phyloP scores from a whole-genome alignment of 345 rosid species.

The Syzygium oleosum region DNA sequence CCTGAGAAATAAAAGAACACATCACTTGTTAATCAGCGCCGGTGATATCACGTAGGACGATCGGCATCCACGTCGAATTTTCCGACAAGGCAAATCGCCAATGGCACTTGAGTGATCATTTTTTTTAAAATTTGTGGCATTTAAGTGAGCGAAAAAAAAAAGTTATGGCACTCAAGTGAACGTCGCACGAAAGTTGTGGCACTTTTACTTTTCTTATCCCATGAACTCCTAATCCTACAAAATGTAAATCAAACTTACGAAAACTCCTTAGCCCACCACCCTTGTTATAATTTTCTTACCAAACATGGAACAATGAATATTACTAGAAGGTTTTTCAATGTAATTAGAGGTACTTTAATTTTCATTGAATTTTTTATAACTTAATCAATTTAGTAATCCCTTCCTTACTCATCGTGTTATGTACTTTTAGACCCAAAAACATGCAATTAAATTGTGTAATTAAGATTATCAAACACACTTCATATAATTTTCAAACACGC shows the following conservation, averaged over 20 bases:
- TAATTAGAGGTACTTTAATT: background rate
- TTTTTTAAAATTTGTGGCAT: too few relatives aligned
- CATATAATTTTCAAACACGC: background rate
- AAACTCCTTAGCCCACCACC: background rate
- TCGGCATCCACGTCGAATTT: too few relatives aligned
- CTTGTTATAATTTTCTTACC: background rate
- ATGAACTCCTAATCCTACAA: too few relatives aligned
- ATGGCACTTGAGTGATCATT: too few relatives aligned
- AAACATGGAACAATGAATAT: background rate
- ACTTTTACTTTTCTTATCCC: too few relatives aligned
- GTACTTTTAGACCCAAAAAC: background rate
- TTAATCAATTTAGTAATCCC: background rate
- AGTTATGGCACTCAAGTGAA: too few relatives aligned
- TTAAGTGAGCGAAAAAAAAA: too few relatives aligned
- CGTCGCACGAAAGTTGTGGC: too few relatives aligned
- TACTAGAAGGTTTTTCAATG: background rate
- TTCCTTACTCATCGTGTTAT: background rate
- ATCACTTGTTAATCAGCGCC: too few relatives aligned
- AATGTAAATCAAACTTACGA: too few relatives aligned
- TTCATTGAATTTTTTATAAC: background rate
- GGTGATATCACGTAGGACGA: rapidly evolving
- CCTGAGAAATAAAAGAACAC: too few relatives aligned
- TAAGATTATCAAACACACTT: background rate
- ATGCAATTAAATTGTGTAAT: background rate
- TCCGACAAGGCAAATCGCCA: too few relatives aligned